Evolutionary conservation across 805 yeast species (phyloP), one percentile per base, ranked within the genome.

Genomic region (Wickerhamiella kurtzmanii): DNA sequence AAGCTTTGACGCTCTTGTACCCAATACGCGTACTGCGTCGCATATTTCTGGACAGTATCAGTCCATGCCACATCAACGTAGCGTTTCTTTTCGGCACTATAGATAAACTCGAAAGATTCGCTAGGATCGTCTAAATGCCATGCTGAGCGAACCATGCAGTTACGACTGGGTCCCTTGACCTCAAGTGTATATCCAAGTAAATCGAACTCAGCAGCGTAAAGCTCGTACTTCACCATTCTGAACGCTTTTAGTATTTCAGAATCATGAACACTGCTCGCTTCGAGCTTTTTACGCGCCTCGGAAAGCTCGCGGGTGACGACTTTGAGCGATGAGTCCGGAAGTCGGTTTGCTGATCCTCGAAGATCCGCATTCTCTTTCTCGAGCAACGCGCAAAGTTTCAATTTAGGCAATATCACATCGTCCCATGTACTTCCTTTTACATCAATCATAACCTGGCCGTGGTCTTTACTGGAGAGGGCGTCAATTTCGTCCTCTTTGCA

Each of bases 171-270:
- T 4, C 41, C 41, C 5, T n/a, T 16, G 18, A 52, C 32, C 5
- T 44, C 21, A 4, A 52, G 36, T 16, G 48, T 46, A 41, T 22
- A 52, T 6, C 55, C 55, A 13, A 52, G 41, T 3, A 52, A 35
- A 25, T 52, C 55, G 21, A 48, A 44, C 2, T 51, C 8, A 5
- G 55, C 55, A 35, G 53, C 52, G 37, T 40, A 44, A 5, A 52
- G 28, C 45, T 52, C 55, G 43, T 52, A 52, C 39, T 52, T 52
- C 4, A 46, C 25, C 40, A 47, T 53, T 21, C 55, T 45, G 22
- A 50, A 48, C n/a, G 50, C 55, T 15, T 8, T 15, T 8, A 8
- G 22, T 5, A 38, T 18, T 15, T 21, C 13, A 8, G 15, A 22
- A n/a, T 38, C 41, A 8, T 20, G 41, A 6, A 6, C 9, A 6